Base-by-base conservation (phyloP, 306 rosid species). In the Cucurbita ficifolia region DNA sequence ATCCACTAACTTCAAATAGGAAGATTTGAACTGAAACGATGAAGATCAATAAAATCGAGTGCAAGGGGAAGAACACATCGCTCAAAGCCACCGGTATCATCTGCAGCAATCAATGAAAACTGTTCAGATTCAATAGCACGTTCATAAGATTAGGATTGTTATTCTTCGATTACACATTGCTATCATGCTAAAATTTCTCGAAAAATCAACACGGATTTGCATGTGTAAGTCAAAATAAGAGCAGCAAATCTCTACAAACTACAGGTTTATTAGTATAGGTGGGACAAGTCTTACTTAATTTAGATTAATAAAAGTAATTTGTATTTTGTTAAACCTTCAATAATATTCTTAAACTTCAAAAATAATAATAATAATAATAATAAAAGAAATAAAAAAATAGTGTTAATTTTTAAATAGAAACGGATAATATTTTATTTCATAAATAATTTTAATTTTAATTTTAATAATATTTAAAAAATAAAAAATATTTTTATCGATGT, bases 61-160 rank as follows among this genome's bases (percentile, higher is more conserved):
- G 96, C 29, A 10, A 12, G 48, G 98, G 89, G 78, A 93, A 93
- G 62, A 96, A 91, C n/a, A 93, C 97, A 79, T 93, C 98, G 60
- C 89, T 93, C 76, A 89, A 86, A 18, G 97, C 98, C 22, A 93
- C 96, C 0, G 98, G 98, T 79, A 90, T 93, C 98, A 90, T 93
- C 98, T 93, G 85, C 68, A 81, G 14, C 48, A 36, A 78, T 59
- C 65, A 35, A 76, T 53, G 54, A 46, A 10, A 39, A 74, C 10
- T 6, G 19, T 29, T n/a, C 18, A 58, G 64, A 61, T 16, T 17
- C 68, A 61, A 61, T 60, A 4, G 61, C 36, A 55, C 36, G 8
- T 10, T 56, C 33, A 10, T 10, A 57, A 57, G 6, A 57, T 39
- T 17, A 24, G 6, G 18, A 22, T 5, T 1, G 5, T 56, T 6